These are phyloP conservation scores for Senecio squalidus DNA, from an alignment of 140 eudicot genomes.

Conservation along the genomic window DNA sequence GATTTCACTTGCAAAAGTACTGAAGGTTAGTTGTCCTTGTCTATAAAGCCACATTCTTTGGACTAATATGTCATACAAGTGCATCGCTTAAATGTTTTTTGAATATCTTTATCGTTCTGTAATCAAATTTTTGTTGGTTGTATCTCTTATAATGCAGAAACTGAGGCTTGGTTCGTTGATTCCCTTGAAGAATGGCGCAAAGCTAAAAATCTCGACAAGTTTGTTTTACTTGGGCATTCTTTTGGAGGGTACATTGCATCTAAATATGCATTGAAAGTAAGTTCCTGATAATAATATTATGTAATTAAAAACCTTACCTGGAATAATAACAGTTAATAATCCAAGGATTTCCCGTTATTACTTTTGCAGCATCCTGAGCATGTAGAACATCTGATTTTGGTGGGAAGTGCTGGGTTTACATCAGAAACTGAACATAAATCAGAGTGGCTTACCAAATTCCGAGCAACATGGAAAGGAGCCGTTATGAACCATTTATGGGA, in stretches of 20 bases:
- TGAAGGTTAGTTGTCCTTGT: slow-evolving; percentile 53
- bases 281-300: background rate
- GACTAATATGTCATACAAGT: background rate
- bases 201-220: slow-evolving; percentile 76
- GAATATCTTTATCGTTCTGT: too few species aligned
- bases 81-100: too few species aligned
- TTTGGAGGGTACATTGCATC: slow-evolving; percentile 95
- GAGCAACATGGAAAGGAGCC: slow-evolving; percentile 93
- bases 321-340: background rate
- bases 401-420: slow-evolving; percentile 82
- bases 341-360: slow-evolving; percentile 6
- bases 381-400: slow-evolving; percentile 77
- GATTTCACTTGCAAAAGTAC: slow-evolving; percentile 97
- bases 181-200: slow-evolving; percentile 95
- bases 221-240: slow-evolving; percentile 89
- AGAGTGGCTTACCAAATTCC: slow-evolving; percentile 62
- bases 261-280: slow-evolving; percentile 80
- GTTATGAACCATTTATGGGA: slow-evolving; percentile 84
- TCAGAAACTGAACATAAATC: slow-evolving; percentile 63
- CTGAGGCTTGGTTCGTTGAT: slow-evolving; percentile 96
- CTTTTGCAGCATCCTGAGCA: slow-evolving; percentile 87
- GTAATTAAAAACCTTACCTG: background rate
- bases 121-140: background rate
- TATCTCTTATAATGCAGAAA: slow-evolving; percentile 41
- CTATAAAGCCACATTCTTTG: background rate